These are phyloP conservation scores for Dalechampia spathulata DNA, from an alignment of 441 rosid species.

Conservation along the genomic window DNA sequence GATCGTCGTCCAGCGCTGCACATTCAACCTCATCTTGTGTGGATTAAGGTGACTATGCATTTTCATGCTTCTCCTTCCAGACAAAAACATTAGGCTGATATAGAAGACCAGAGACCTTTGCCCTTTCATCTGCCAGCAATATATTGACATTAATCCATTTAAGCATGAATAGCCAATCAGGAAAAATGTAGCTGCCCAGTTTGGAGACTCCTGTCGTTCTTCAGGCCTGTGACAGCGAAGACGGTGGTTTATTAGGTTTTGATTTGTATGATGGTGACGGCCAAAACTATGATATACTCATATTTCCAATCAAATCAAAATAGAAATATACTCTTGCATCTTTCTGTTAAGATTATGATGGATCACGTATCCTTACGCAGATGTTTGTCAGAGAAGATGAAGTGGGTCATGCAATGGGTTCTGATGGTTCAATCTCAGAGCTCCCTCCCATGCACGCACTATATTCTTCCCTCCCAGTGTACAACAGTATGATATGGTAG, in stretches of 20 bases:
- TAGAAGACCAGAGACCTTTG: no score
- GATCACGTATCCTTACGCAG: conserved; percentile 33
- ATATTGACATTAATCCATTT: no score
- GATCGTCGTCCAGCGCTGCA: no score
- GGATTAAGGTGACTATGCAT: no score
- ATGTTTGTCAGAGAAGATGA: conserved; percentile 46
- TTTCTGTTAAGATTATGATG: conserved; percentile 6
- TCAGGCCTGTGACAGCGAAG: conserved; percentile 81
- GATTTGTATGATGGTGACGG: conserved; percentile 90
- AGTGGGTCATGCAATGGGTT: conserved; percentile 33
- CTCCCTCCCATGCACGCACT: conserved; percentile 56
- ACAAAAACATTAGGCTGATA: no score
- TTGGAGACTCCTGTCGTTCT: conserved; percentile 11
- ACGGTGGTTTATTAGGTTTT: conserved; percentile 72
- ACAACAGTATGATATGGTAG: no score
- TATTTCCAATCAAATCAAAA: neutral
- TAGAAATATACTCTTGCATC: conserved; percentile 8
- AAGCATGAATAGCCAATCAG: neutral
- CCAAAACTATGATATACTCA: conserved; percentile 36
- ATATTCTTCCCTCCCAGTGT: conserved; percentile 57
- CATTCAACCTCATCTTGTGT: neutral
- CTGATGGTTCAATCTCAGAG: conserved; percentile 53
- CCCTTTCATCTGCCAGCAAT: no score
- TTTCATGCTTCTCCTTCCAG: no score
- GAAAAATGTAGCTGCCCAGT: neutral